Evolutionary conservation across 2,329 filamentous ascomycete genomes (phyloP).

Genomic region (Dothiorella sarmentorum): DNA sequence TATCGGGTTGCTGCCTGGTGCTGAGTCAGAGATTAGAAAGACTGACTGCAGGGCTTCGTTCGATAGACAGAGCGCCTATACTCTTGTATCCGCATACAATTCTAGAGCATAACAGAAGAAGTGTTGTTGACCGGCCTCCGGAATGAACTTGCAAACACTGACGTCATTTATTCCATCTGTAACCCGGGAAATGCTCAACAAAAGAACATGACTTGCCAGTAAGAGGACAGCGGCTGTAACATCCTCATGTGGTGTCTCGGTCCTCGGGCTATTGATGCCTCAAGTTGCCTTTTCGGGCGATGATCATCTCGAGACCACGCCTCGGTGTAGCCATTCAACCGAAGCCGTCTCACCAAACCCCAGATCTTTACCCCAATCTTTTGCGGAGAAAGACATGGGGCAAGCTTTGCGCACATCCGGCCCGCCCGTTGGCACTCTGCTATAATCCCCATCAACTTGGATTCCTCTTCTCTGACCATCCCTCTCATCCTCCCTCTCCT

Average conservation of each 20-base stretch:
- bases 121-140: too few species aligned
- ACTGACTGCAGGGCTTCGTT: too few species aligned
- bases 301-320: background rate
- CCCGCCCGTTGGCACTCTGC: too few species aligned
- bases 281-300: background rate
- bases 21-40: too few species aligned
- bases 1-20: too few species aligned
- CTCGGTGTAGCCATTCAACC: background rate
- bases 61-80: too few species aligned
- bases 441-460: background rate
- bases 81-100: too few species aligned
- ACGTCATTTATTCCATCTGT: background rate
- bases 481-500: background rate
- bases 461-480: background rate
- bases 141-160: too few species aligned
- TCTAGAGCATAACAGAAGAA: too few species aligned
- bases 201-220: background rate
- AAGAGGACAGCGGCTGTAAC: background rate
- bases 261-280: background rate
- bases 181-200: background rate
- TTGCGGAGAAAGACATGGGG: slow-evolving; percentile 7
- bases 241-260: background rate
- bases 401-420: background rate
- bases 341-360: background rate
- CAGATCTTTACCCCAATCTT: slow-evolving; percentile 4